Conservation (phyloP, 768 basidiomycete species). For the Trametes coccinea region DNA sequence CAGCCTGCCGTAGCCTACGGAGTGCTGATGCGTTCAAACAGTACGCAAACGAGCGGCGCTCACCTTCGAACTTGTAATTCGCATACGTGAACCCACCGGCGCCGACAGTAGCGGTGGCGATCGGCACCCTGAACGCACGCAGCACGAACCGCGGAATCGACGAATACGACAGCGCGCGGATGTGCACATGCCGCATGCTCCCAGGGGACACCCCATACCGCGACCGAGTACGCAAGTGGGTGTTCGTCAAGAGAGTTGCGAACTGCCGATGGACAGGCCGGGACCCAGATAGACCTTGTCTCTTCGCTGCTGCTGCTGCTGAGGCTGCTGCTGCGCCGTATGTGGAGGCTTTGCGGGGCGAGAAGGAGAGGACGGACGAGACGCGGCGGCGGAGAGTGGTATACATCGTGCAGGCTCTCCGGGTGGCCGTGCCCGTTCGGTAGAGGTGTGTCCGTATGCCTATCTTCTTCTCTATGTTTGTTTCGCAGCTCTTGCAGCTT, state of each 20-base stretch:
- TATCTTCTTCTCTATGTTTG: background rate
- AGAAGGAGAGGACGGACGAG: slow-evolving; percentile 30
- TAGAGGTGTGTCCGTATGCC: background rate
- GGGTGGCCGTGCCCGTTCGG: background rate
- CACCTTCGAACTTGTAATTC: slow-evolving; percentile 96
- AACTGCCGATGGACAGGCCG: slow-evolving; percentile 59
- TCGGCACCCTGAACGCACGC: slow-evolving; percentile 84
- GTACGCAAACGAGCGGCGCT: slow-evolving; percentile 24
- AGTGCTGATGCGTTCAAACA: too few species aligned
- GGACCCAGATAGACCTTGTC: slow-evolving; percentile 30
- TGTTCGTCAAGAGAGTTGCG: slow-evolving; percentile 55
- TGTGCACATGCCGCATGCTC: slow-evolving; percentile 64
- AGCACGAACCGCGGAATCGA: slow-evolving; percentile 89
- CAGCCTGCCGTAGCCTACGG: too few species aligned
- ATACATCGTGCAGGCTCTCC: slow-evolving; percentile 40
- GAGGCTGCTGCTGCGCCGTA: slow-evolving; percentile 12
- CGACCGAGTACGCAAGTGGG: slow-evolving; percentile 45
- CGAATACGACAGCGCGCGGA: slow-evolving; percentile 79
- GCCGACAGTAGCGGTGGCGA: slow-evolving; percentile 86
- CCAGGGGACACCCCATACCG: slow-evolving; percentile 45
- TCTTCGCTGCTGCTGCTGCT: slow-evolving; percentile 33
- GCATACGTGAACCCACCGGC: slow-evolving; percentile 92
- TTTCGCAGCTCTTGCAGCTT: slow-evolving; percentile 1
- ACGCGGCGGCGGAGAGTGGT: slow-evolving; percentile 43
- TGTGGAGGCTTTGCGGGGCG: slow-evolving; percentile 18